Conservation (phyloP, 164 flowering plant species). For the Magnolia kwangsiensis region DNA sequence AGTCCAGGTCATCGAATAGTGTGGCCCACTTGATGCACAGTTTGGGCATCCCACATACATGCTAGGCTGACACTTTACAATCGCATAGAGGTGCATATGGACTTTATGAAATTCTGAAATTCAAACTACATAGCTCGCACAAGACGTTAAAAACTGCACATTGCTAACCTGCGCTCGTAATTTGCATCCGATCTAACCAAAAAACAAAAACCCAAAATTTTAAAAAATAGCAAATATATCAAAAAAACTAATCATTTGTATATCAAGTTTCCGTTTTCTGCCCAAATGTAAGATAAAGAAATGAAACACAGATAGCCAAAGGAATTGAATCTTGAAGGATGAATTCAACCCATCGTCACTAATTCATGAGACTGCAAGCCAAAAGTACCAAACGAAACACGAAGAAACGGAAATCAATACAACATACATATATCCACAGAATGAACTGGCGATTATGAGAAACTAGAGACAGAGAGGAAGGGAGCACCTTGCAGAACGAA, state of each 20-base stretch:
- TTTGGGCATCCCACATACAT: background rate
- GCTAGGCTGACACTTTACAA: background rate
- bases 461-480: background rate
- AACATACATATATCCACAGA: background rate
- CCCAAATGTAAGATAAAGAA: background rate
- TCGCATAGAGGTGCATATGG: background rate
- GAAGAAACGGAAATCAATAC: background rate
- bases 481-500: slow-evolving; percentile 47
- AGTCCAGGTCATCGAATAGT: background rate
- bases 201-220: background rate
- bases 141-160: background rate
- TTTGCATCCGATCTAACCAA: background rate
- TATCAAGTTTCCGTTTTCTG: background rate
- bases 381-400: background rate
- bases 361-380: background rate
- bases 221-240: no score
- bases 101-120: background rate
- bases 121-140: background rate
- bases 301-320: background rate
- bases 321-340: background rate
- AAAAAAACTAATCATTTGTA: no score
- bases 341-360: background rate
- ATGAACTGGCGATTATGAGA: background rate
- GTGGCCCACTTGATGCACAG: background rate
- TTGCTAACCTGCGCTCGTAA: background rate